Base-by-base conservation (phyloP, 2,329 filamentous ascomycete species). In the Aspergillus calidoustus region DNA sequence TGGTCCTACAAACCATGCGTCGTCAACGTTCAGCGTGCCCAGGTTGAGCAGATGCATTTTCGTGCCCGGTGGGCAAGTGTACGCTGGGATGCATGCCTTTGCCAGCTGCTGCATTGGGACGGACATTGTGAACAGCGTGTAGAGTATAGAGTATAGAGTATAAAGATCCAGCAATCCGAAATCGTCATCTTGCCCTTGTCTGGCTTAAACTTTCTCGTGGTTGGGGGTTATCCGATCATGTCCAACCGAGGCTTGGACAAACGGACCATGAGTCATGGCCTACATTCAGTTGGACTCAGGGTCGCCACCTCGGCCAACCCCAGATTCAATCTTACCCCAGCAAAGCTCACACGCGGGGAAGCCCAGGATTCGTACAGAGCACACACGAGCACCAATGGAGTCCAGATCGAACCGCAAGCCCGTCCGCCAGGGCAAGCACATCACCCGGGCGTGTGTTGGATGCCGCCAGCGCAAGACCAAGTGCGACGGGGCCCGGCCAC, bases 11-110 rank as follows among this genome's bases (percentile, higher is more conserved):
- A 34, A 56, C 54, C 54, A 83, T 44, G 76, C 80, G 62, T 83
- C 81, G 62, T 84, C 81, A 44, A 71, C 75, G 67, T 82, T 77
- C 4, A 83, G 69, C 63, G 74, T 78, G 13, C 81, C 81, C 7
- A 82, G 69, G 67, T 81, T 74, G 19, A 82, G 67, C 15, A 83
- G 69, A 67, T 81, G 79, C 71, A 82, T 80, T 67, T 81, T 82
- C 5, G 81, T 83, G 7, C 81, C 81, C 11, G 68, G 63, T 0
- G 80, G 80, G 61, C 78, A 82, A 6, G 28, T 19, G n/a, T 50
- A 50, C 3, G 48, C 48, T 1, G 48, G 48, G 17, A 50, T 25
- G n/a, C 48, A 50, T 30, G 48, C 25, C n/a, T 70, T 4, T 64
- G 8, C 48, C 15, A 50, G 48, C 23, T 50, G 48, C 17, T 50